Conservation (phyloP, 2,329 filamentous ascomycete species). For the Cladosporium velox region DNA sequence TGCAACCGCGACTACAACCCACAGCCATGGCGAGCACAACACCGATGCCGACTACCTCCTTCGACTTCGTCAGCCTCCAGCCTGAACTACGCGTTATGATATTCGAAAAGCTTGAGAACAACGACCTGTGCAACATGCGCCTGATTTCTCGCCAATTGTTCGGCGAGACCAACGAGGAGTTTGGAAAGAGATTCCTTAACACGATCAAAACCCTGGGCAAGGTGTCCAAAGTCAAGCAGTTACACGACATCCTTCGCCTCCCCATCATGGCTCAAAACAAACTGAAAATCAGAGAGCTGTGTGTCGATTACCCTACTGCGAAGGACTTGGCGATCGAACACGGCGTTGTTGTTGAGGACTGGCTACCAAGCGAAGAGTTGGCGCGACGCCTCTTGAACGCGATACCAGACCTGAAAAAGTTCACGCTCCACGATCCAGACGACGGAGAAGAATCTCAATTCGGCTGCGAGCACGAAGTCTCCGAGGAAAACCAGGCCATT, state of each 20-base stretch:
- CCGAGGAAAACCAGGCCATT: neutral
- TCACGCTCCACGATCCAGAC: neutral
- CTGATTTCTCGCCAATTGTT: neutral
- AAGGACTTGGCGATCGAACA: neutral
- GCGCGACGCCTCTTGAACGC: neutral
- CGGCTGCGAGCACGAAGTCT: neutral
- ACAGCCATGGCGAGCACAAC: neutral
- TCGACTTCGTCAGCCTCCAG: neutral
- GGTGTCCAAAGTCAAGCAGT: neutral
- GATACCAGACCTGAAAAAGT: neutral
- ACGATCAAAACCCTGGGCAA: neutral
- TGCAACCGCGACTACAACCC: neutral
- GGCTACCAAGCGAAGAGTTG: neutral
- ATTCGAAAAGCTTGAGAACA: neutral
- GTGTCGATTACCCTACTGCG: neutral
- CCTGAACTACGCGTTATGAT: neutral
- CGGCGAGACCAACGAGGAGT: neutral
- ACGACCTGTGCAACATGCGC: neutral
- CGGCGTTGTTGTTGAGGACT: neutral
- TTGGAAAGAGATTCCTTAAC: neutral
- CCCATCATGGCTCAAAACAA: neutral
- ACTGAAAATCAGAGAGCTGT: neutral
- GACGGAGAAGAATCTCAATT: neutral
- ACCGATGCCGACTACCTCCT: neutral
- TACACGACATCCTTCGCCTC: neutral